Percentiles rank a stretch among this genome's conserved stretches.
These are phyloP conservation scores for Amylostereum chailletii DNA, from an alignment of 1,284 basidiomycete genomes.

Conservation along the genomic window DNA sequence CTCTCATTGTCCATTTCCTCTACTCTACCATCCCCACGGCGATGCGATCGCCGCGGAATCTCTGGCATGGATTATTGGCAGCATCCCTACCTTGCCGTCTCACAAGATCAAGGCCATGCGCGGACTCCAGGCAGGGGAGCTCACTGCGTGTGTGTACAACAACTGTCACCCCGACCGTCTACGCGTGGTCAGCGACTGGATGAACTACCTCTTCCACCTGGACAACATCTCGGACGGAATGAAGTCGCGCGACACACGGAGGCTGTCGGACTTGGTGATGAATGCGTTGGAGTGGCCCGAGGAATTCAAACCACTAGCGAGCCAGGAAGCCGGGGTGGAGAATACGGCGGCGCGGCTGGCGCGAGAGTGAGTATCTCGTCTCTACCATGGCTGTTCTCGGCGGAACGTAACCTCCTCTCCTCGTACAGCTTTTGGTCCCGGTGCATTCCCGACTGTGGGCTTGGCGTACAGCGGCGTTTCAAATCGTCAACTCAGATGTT, in stretches of 20 bases:
- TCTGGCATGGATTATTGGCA: conserved; percentile 45
- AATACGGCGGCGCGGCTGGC: conserved; percentile 21
- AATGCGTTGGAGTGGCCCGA: conserved; percentile 27
- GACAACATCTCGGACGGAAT: conserved; percentile 31
- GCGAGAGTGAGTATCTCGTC: conserved; percentile 20
- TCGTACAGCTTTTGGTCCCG: conserved; percentile 25
- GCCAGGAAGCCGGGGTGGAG: conserved; percentile 11
- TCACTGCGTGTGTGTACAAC: conserved; percentile 59
- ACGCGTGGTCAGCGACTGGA: conserved; percentile 42
- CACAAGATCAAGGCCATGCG: conserved; percentile 42
- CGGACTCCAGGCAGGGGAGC: conserved; percentile 55
- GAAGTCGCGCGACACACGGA: conserved; percentile 21
- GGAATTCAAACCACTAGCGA: conserved; percentile 19
- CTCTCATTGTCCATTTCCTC: conserved; percentile 47
- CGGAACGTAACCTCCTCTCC: conserved; percentile 4
- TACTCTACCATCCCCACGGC: conserved; percentile 41
- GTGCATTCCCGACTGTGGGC: conserved; percentile 20
- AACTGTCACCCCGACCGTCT: conserved; percentile 42
- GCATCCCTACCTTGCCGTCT: conserved; percentile 40
- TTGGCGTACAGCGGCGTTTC: conserved; percentile 23
- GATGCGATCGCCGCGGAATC: conserved; percentile 48
- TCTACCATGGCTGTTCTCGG: background rate
- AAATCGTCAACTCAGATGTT: conserved; percentile 26
- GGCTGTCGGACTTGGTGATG: conserved; percentile 27
- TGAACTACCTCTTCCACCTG: conserved; percentile 30